phyloP scores from a whole-genome alignment of 352 stramenopile species.

The Pythium catenulatum region DNA sequence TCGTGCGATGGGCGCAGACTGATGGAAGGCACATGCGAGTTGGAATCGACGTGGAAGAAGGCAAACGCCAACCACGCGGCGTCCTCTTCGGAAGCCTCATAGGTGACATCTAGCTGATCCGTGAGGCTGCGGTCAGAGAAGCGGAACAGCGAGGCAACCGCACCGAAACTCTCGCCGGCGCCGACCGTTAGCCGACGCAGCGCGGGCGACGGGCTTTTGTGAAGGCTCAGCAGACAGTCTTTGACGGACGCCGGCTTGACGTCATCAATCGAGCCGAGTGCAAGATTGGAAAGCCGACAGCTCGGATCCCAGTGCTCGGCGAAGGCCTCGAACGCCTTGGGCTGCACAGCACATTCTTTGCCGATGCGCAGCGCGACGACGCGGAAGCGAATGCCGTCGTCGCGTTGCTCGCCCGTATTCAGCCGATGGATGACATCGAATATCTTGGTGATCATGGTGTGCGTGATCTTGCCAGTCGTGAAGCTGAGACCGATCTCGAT shows the following conservation, averaged over 20 bases:
- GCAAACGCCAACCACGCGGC: conserved; percentile 31
- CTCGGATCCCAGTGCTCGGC: neutral
- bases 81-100: neutral
- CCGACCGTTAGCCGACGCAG: neutral
- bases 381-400: neutral
- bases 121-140: neutral
- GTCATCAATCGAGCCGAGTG: neutral
- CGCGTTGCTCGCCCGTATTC: neutral
- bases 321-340: neutral
- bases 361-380: neutral
- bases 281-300: neutral
- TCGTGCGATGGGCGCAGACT: neutral
- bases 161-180: neutral
- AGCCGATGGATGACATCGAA: neutral
- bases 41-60: conserved; percentile 16
- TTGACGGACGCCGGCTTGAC: neutral
- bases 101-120: neutral
- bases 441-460: neutral
- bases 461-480: conserved; percentile 6
- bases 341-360: neutral
- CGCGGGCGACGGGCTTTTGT: neutral
- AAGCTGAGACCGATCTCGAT: conserved; percentile 22
- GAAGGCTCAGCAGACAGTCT: neutral
- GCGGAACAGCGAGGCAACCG: neutral
- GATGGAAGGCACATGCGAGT: neutral